phyloP scores from a whole-genome alignment of 2,329 filamentous ascomycete species.

The Colletotrichum abscissum region DNA sequence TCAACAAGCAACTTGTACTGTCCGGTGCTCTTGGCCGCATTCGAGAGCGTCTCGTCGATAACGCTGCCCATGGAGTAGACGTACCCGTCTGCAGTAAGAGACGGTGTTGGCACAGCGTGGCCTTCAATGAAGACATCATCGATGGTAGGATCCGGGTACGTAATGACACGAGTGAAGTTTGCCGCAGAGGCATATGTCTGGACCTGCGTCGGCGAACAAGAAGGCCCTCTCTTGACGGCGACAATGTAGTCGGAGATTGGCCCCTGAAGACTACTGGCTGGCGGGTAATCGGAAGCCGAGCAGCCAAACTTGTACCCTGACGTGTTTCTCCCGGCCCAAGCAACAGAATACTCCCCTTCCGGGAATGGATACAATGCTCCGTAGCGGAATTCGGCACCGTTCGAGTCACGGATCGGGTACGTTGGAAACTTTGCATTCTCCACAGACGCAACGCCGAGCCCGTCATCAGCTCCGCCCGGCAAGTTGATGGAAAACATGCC shows the following conservation, averaged over 20 bases:
- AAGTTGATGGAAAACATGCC: slow-evolving; percentile 63
- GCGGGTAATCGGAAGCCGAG: slow-evolving; percentile 11
- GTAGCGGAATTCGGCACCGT: slow-evolving; percentile 23
- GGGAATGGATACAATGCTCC: slow-evolving; percentile 24
- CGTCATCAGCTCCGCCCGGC: slow-evolving; percentile 58
- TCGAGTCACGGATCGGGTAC: slow-evolving; percentile 9
- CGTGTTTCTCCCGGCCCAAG: slow-evolving; percentile 1
- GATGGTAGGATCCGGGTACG: slow-evolving; percentile 28
- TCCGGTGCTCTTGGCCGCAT: background rate
- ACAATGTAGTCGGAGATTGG: slow-evolving; percentile 6
- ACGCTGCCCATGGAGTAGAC: slow-evolving; percentile 27
- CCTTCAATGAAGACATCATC: slow-evolving; percentile 25
- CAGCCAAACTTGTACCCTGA: slow-evolving; percentile 10
- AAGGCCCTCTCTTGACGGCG: slow-evolving; percentile 4
- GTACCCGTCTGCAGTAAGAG: slow-evolving; percentile 14
- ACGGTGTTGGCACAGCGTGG: slow-evolving; percentile 20
- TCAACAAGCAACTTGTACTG: slow-evolving; percentile 14
- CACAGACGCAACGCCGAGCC: slow-evolving; percentile 60
- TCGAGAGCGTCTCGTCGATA: background rate
- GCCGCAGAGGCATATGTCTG: slow-evolving; percentile 21
- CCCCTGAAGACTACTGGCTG: background rate
- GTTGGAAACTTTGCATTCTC: slow-evolving; percentile 52
- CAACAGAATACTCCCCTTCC: slow-evolving; percentile 17
- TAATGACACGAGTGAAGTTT: slow-evolving; percentile 24
- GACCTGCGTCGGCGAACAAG: slow-evolving; percentile 4